Percentiles rank a stretch among this genome's conserved stretches.
Conservation (phyloP, 2,329 filamentous ascomycete species). For the Lasiodiplodia gonubiensis region DNA sequence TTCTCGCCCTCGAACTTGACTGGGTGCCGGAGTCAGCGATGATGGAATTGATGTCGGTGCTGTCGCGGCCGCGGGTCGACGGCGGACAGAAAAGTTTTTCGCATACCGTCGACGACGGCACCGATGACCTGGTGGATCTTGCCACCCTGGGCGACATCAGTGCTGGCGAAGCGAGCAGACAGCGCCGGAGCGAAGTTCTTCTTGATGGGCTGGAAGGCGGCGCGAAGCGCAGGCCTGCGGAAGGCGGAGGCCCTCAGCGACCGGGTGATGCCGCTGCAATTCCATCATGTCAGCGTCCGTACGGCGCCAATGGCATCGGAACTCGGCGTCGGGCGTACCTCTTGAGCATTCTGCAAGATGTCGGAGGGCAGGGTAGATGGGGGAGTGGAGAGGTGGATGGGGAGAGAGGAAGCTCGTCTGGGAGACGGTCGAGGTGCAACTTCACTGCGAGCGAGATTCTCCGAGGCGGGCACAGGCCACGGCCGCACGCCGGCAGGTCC, state of each 20-base stretch:
- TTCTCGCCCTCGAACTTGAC: constrained; percentile 96
- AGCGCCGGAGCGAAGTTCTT: constrained; percentile 65
- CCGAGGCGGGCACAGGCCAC: constrained; percentile 22
- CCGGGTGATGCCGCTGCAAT: constrained; percentile 67
- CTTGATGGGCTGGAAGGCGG: constrained; percentile 61
- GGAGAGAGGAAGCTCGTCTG: constrained; percentile 32
- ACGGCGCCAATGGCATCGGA: constrained; percentile 47
- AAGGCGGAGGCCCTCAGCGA: constrained; percentile 66
- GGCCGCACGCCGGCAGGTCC: background rate
- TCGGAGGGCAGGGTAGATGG: constrained; percentile 45
- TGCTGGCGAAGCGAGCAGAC: constrained; percentile 66
- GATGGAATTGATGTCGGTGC: constrained; percentile 38
- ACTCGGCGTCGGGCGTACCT: constrained; percentile 53
- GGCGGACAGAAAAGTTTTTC: constrained; percentile 43
- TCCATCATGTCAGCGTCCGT: constrained; percentile 47
- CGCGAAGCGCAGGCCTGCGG: constrained; percentile 58
- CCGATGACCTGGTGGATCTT: constrained; percentile 87
- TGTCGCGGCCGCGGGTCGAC: constrained; percentile 22
- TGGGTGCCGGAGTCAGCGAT: constrained; percentile 51
- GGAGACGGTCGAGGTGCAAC: constrained; percentile 27
- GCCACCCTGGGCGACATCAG: constrained; percentile 63
- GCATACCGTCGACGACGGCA: constrained; percentile 96
- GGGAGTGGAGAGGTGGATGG: constrained; percentile 37
- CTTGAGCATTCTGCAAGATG: constrained; percentile 65
- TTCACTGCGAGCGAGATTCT: constrained; percentile 27